Conservation (phyloP, 2,329 filamentous ascomycete genomes). For the Uncinocarpus reesii region DNA sequence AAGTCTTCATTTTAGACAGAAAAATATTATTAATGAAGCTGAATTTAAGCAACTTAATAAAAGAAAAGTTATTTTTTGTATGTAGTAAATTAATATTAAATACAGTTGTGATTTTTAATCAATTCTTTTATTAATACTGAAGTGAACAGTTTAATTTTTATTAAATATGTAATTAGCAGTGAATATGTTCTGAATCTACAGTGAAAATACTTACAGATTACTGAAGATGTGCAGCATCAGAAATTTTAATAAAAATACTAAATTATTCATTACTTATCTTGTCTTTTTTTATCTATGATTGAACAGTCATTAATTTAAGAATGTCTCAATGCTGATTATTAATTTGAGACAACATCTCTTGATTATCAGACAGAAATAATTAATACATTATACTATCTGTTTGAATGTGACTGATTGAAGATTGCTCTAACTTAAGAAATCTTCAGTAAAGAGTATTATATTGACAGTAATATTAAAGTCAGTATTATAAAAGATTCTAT, state of each 20-base stretch:
- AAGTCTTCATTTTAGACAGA: neutral
- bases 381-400: no score
- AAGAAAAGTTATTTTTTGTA: neutral
- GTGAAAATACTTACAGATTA: no score
- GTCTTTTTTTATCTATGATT: neutral
- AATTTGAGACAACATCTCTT: no score
- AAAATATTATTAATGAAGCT: neutral
- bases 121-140: neutral
- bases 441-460: no score
- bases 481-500: no score
- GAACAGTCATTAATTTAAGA: no score
- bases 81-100: neutral
- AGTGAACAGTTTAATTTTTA: neutral
- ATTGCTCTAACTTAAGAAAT: no score
- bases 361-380: no score
- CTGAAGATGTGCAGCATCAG: neutral
- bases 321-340: no score
- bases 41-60: neutral
- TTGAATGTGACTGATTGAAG: no score
- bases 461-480: no score
- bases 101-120: neutral
- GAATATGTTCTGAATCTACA: neutral
- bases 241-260: neutral
- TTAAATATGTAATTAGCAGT: neutral
- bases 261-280: neutral